phyloP scores from a whole-genome alignment of 2,329 filamentous ascomycete species.

The Diplodia intermedia region DNA sequence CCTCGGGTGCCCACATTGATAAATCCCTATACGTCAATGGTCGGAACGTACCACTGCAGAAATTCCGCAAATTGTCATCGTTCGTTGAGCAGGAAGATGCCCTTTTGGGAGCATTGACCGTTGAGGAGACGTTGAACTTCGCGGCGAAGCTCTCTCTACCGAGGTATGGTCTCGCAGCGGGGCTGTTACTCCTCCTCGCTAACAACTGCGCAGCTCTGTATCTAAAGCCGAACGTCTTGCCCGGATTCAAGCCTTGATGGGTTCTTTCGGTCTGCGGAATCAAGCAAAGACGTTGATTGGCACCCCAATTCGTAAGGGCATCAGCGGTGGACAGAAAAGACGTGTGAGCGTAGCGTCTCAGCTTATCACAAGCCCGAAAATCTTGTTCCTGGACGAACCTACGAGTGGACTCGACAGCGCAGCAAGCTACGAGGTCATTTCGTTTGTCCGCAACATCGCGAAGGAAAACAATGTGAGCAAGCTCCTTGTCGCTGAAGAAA shows the following conservation, averaged over 20 bases:
- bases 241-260: conserved; percentile 71
- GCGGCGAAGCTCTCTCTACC: conserved; percentile 71
- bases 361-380: conserved; percentile 79
- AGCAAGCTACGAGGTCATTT: conserved; percentile 77
- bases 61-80: conserved; percentile 70
- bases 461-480: conserved; percentile 67
- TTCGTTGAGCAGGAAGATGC: conserved; percentile 92
- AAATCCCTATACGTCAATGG: conserved; percentile 71
- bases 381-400: conserved; percentile 84
- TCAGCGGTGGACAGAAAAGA: conserved; percentile 85
- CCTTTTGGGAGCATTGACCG: conserved; percentile 79
- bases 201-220: conserved; percentile 50
- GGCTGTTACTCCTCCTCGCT: conserved; percentile 25
- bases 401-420: conserved; percentile 84
- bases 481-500: background rate
- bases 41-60: conserved; percentile 55
- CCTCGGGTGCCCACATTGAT: conserved; percentile 60
- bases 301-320: conserved; percentile 81
- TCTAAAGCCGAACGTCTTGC: conserved; percentile 64
- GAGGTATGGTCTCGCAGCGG: conserved; percentile 38
- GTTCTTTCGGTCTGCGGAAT: conserved; percentile 73
- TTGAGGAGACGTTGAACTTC: conserved; percentile 79
- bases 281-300: conserved; percentile 78
- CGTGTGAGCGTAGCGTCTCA: conserved; percentile 80
- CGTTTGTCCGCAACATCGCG: conserved; percentile 71